Evolutionary conservation across 768 basidiomycete species (phyloP).

Genomic region (Leccinellum albellum): DNA sequence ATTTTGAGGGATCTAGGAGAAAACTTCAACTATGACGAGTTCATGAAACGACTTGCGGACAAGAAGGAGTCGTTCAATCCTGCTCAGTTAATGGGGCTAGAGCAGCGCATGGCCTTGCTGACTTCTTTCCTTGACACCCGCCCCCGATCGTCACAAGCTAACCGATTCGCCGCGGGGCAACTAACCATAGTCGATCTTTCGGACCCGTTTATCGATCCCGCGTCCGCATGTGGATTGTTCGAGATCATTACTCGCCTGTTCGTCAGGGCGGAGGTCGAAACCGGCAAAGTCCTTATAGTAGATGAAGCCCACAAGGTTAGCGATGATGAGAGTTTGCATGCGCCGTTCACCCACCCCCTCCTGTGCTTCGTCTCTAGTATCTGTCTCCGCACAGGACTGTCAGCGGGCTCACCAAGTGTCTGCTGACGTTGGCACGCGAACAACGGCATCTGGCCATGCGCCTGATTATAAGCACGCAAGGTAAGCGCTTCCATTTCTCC

Average conservation of each 20-base stretch:
- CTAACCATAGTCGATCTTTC: constrained; percentile 69
- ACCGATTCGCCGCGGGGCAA: constrained; percentile 53
- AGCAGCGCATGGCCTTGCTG: constrained; percentile 61
- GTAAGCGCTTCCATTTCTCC: constrained; percentile 28
- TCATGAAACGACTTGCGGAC: constrained; percentile 43
- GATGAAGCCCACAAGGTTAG: constrained; percentile 74
- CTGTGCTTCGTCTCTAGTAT: constrained; percentile 48
- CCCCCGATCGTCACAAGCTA: constrained; percentile 2
- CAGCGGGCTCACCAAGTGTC: constrained; percentile 53
- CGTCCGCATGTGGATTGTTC: constrained; percentile 65
- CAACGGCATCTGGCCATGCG: constrained; percentile 72
- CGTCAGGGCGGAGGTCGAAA: constrained; percentile 53
- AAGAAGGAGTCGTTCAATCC: constrained; percentile 54
- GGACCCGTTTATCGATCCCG: constrained; percentile 67
- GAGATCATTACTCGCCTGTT: constrained; percentile 67
- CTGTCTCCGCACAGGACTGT: constrained; percentile 44
- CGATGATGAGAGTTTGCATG: background rate
- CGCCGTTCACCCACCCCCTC: background rate
- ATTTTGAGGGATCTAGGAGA: constrained; percentile 67
- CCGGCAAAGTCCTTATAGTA: constrained; percentile 66
- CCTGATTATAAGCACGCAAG: constrained; percentile 73
- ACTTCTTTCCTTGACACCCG: constrained; percentile 50
- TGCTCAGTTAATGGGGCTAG: constrained; percentile 49
- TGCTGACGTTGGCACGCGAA: constrained; percentile 60
- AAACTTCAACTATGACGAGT: constrained; percentile 47